Evolutionary conservation across 2,329 filamentous ascomycete species (phyloP), one percentile per base, ranked within the genome.

Genomic region (Hypoxylon sp.): DNA sequence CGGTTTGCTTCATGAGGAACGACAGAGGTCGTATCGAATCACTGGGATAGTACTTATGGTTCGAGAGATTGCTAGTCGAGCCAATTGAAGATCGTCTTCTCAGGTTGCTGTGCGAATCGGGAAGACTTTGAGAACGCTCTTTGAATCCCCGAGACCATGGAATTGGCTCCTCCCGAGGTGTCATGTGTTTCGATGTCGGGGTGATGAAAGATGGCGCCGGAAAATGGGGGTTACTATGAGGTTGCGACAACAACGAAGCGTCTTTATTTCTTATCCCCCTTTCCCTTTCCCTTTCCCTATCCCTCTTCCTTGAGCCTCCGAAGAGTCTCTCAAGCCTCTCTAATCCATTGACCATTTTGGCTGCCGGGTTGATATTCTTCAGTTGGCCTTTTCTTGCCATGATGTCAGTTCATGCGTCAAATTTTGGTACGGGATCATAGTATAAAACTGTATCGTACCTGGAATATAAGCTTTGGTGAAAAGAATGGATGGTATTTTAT

Each of bases 101-200:
- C 11, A 67, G 48, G 26, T 63, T 53, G 47, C 70, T 69, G 29
- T 75, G 70, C 8, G 74, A 53, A 22, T 69, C 71, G 6, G 76
- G 73, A 11, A 76, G 65, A 37, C 76, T 79, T 11, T 71, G 67
- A 29, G 73, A 74, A 17, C 76, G 74, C 29, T 69, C 69, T 46
- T 73, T 76, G 14, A 72, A 70, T 33, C 26, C 24, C 66, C 63
- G 39, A 47, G 54, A 33, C 70, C 17, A 72, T 72, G 73, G 24
- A 86, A 86, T 52, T 85, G 84, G 63, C 84, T 83, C 51, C 83
- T 88, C 84, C 52, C 87, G 82, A n/a, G 87, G 86, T 51, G 83
- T 78, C 87, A 90, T 89, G 24, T 85, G 83, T 60, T 80, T 81
- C 14, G 83, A 81, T 39, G 81, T 88, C 26, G 87, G 87, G 50